phyloP scores from a whole-genome alignment of 176 grass and related monocot species.

The Ananas comosus region DNA sequence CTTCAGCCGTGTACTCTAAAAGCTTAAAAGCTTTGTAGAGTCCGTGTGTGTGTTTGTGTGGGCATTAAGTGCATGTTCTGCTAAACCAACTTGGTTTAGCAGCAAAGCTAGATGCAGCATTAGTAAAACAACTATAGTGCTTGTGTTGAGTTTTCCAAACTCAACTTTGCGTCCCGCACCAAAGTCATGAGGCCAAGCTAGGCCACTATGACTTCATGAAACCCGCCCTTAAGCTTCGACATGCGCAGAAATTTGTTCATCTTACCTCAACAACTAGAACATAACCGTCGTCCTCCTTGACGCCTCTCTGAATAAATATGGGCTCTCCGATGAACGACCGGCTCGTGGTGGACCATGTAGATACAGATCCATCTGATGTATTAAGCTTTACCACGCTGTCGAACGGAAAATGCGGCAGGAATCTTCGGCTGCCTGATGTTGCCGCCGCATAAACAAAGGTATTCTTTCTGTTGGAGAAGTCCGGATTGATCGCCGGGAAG shows the following conservation, averaged over 20 bases:
- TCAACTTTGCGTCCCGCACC: too few relatives aligned
- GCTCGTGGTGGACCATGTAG: conserved; percentile 33
- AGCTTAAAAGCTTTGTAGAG: too few relatives aligned
- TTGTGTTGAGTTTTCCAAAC: too few relatives aligned
- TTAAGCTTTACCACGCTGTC: conserved; percentile 69
- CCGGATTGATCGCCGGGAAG: conserved; percentile 67
- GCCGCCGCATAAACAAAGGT: conserved; percentile 51
- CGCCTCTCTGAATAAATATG: conserved; percentile 43
- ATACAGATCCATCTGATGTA: conserved; percentile 18
- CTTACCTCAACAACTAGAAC: conserved; percentile 82
- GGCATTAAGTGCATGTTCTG: not conserved
- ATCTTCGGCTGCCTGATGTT: conserved; percentile 40
- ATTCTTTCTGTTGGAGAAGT: conserved; percentile 41
- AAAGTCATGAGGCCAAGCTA: too few relatives aligned
- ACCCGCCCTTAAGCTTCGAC: not conserved
- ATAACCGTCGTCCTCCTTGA: conserved; percentile 61
- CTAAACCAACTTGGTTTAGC: not conserved
- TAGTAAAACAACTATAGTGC: too few relatives aligned
- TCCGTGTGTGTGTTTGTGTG: not conserved
- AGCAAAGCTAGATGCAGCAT: too few relatives aligned
- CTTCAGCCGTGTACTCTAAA: not conserved
- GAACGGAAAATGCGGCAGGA: conserved; percentile 74
- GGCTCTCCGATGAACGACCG: conserved; percentile 80
- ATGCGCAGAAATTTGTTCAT: not conserved
- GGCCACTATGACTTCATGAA: not conserved